A percentile compares a stretch with the other conserved stretches of the same genome.
Conservation (phyloP, 2,329 filamentous ascomycete genomes). For the Madurella fahalii region DNA sequence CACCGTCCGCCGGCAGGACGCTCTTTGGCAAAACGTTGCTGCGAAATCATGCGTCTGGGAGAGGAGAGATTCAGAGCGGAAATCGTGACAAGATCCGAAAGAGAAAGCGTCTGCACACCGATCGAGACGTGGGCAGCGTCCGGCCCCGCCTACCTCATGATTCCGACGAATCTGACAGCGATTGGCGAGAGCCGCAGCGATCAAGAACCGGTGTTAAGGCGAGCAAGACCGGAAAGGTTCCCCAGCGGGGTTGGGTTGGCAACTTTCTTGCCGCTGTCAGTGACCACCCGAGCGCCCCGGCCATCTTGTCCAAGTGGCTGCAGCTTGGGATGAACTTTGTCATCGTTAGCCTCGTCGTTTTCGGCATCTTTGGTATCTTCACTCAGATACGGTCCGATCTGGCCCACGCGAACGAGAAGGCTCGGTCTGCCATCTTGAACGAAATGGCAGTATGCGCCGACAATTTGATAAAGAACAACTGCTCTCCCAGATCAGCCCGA, state of each 20-base stretch:
- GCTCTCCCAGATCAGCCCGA: slow-evolving; percentile 57
- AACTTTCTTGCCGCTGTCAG: slow-evolving; percentile 49
- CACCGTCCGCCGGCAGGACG: slow-evolving; percentile 46
- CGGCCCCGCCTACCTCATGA: slow-evolving; percentile 42
- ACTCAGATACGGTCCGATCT: slow-evolving; percentile 71
- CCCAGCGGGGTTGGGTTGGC: slow-evolving; percentile 35
- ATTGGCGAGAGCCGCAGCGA: slow-evolving; percentile 28
- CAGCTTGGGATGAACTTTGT: slow-evolving; percentile 61
- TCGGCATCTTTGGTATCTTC: slow-evolving; percentile 66
- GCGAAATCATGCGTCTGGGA: slow-evolving; percentile 49
- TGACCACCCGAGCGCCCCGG: slow-evolving; percentile 55
- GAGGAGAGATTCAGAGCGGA: slow-evolving; percentile 58
- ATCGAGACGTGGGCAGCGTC: slow-evolving; percentile 50
- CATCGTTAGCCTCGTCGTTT: slow-evolving; percentile 50
- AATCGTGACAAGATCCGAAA: slow-evolving; percentile 50
- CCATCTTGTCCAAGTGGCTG: slow-evolving; percentile 57
- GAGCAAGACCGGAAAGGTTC: slow-evolving; percentile 16
- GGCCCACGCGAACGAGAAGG: slow-evolving; percentile 63
- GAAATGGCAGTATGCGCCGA: slow-evolving; percentile 70
- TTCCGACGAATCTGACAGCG: slow-evolving; percentile 50
- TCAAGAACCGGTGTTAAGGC: slow-evolving; percentile 27
- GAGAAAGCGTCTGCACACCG: slow-evolving; percentile 48
- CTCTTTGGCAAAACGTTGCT: slow-evolving; percentile 40
- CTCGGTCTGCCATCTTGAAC: slow-evolving; percentile 63
- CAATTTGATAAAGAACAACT: slow-evolving; percentile 73